Evolutionary conservation across 208 protist genomes (phyloP).

Genomic region (Leishmania tropica): DNA sequence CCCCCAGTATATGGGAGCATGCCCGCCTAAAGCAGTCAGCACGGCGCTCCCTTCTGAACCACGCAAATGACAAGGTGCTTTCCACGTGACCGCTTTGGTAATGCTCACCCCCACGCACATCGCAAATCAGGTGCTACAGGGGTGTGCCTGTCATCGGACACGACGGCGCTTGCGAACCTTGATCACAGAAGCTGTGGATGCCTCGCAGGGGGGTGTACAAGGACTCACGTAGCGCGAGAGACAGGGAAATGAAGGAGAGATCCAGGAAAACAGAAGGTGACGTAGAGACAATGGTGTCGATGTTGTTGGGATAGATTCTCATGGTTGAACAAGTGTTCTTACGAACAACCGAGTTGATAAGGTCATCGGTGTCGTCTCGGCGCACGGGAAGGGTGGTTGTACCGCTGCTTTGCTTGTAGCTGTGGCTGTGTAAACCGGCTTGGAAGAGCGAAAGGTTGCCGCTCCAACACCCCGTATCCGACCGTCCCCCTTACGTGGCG

Average conservation of each 20-base stretch:
- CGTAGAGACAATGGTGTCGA: too few relatives aligned
- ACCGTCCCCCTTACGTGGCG: not conserved
- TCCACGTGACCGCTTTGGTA: conserved; percentile 4
- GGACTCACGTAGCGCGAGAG: not conserved
- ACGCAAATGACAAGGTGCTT: conserved; percentile 24
- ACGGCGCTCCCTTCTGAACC: not conserved
- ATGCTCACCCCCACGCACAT: conserved; percentile 4
- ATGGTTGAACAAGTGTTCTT: not conserved
- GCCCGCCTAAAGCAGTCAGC: not conserved
- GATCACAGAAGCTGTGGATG: not conserved
- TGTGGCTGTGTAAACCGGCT: not conserved
- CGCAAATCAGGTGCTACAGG: not conserved
- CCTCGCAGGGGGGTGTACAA: not conserved
- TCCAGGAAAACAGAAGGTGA: not conserved
- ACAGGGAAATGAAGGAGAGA: not conserved
- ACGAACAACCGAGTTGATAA: not conserved
- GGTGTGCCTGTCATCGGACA: not conserved
- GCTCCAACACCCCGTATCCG: too few relatives aligned
- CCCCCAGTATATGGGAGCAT: not conserved
- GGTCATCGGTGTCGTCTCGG: not conserved
- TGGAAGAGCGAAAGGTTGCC: not conserved
- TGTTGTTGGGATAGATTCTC: not conserved
- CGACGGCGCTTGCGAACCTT: not conserved
- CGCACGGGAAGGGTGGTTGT: not conserved
- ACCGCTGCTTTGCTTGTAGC: not conserved